Evolutionary conservation across 805 yeast genomes (phyloP).

Genomic region (Saturnispora gosingensis): DNA sequence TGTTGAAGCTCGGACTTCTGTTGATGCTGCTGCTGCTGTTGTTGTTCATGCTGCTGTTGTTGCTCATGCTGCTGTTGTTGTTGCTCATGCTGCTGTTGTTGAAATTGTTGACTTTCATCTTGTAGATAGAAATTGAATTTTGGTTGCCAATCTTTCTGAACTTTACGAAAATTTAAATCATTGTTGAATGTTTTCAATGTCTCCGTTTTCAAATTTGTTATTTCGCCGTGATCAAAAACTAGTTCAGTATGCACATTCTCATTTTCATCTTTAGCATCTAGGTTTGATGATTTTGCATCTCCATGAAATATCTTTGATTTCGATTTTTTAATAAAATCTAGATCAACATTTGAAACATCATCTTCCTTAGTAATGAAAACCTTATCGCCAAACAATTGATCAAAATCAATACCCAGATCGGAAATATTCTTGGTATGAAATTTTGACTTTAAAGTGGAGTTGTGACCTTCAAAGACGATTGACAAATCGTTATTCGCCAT

Average conservation of each 20-base stretch:
- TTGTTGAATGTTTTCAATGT: background rate
- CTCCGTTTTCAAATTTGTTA: background rate
- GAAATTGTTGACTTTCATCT: background rate
- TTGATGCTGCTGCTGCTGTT: background rate
- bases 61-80: background rate
- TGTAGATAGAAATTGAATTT: slow-evolving; percentile 6
- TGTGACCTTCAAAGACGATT: slow-evolving; percentile 2
- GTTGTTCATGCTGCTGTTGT: background rate
- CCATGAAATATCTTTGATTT: background rate
- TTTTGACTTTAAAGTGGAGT: slow-evolving; percentile 1
- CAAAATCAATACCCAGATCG: slow-evolving; percentile 16
- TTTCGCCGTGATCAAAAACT: background rate
- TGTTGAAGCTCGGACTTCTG: background rate
- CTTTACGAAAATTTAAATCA: slow-evolving; percentile 6
- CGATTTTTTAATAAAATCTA: background rate
- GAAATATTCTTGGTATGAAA: slow-evolving; percentile 2
- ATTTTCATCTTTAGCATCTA: background rate
- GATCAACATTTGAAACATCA: slow-evolving; percentile 12
- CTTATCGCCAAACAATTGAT: slow-evolving; percentile 19
- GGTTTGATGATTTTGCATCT: background rate
- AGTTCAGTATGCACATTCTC: background rate
- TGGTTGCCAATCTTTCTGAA: slow-evolving; percentile 15
- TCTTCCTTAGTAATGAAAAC: slow-evolving; percentile 16
- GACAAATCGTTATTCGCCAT: slow-evolving; percentile 5
- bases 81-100: background rate